Conservation (phyloP, 208 protist species). For the Wallacemonas sp. region DNA sequence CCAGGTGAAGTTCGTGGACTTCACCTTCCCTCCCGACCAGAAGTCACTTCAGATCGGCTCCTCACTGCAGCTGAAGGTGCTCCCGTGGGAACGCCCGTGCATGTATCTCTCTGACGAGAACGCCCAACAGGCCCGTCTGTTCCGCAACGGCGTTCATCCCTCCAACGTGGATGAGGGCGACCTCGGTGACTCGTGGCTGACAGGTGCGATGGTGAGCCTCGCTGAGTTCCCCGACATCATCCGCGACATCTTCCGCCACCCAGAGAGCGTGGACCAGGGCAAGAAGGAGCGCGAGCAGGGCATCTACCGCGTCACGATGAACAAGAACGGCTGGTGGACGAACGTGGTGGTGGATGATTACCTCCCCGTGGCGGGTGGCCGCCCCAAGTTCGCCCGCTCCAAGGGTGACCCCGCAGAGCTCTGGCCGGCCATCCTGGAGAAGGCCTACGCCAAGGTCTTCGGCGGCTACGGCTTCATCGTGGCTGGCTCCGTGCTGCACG, state of each 20-base stretch:
- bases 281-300: slow-evolving; percentile 59
- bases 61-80: slow-evolving; percentile 54
- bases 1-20: slow-evolving; percentile 77
- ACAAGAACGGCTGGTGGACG: slow-evolving; percentile 90
- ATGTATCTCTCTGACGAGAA: slow-evolving; percentile 83
- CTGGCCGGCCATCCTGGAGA: slow-evolving; percentile 83
- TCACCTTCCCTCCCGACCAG: slow-evolving; percentile 71
- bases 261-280: slow-evolving; percentile 47
- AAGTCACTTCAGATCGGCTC: slow-evolving; percentile 72
- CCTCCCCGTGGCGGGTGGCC: slow-evolving; percentile 62
- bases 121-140: slow-evolving; percentile 62
- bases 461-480: slow-evolving; percentile 81
- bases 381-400: slow-evolving; percentile 61
- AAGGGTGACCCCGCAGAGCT: slow-evolving; percentile 70
- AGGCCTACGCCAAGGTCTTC: slow-evolving; percentile 90
- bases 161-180: slow-evolving; percentile 79
- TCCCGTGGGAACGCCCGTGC: slow-evolving; percentile 76
- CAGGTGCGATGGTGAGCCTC: slow-evolving; percentile 57
- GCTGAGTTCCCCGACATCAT: slow-evolving; percentile 72
- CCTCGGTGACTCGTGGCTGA: slow-evolving; percentile 83
- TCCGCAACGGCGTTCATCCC: slow-evolving; percentile 75
- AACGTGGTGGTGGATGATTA: slow-evolving; percentile 89
- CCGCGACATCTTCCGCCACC: slow-evolving; percentile 71
- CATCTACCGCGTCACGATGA: slow-evolving; percentile 78
- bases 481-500: slow-evolving; percentile 71